A percentile compares a stretch with the other conserved stretches of the same genome.
These are phyloP conservation scores for Rhamnella rubrinervis DNA, from an alignment of 331 rosid species.

Conservation along the genomic window DNA sequence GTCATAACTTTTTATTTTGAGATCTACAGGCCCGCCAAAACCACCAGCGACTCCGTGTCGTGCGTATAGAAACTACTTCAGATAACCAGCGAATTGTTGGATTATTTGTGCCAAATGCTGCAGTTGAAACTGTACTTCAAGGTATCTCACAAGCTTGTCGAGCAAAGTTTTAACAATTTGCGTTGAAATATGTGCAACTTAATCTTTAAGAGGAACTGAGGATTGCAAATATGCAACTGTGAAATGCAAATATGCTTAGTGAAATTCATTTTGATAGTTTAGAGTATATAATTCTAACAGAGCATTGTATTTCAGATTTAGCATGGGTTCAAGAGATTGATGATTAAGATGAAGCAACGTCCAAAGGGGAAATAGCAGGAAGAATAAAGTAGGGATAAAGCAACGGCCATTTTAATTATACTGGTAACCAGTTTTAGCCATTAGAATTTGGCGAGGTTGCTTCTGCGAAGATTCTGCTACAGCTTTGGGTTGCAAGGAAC, in stretches of 20 bases:
- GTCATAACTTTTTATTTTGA: constrained; percentile 7
- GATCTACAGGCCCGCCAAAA: constrained; percentile 53
- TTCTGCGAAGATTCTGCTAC: constrained; percentile 18
- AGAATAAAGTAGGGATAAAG: background rate
- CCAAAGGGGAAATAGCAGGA: background rate
- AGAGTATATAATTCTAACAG: background rate
- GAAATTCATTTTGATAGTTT: background rate
- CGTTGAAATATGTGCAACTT: no score
- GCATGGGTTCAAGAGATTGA: constrained; percentile 56
- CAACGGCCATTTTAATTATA: constrained; percentile 13
- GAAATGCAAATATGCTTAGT: no score
- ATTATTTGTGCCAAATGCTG: constrained; percentile 78
- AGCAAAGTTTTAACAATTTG: no score
- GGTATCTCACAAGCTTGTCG: constrained; percentile 39
- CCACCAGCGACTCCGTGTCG: constrained; percentile 82
- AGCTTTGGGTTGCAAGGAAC: constrained; percentile 7
- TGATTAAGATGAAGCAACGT: constrained; percentile 36
- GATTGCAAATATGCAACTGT: no score
- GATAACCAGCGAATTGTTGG: constrained; percentile 75
- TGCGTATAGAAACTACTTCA: constrained; percentile 75
- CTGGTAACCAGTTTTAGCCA: constrained; percentile 23
- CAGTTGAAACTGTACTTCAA: constrained; percentile 76
- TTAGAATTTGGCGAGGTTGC: constrained; percentile 18
- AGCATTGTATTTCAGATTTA: constrained; percentile 38
- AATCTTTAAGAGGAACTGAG: no score